These are phyloP conservation scores for Lupinus albus DNA, from an alignment of 306 rosid species.

Conservation along the genomic window DNA sequence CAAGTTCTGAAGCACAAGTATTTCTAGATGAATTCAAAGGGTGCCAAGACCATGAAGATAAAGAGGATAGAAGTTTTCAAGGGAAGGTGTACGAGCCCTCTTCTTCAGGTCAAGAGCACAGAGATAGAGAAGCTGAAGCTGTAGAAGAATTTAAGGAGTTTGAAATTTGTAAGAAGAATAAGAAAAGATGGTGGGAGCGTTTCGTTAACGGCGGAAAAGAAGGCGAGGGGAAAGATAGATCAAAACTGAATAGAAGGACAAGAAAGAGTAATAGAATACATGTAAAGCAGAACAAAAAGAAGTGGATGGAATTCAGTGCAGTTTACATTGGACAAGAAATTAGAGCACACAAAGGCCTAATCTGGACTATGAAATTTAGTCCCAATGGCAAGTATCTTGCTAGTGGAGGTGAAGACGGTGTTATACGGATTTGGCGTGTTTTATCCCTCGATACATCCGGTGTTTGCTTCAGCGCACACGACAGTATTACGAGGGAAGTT, in stretches of 20 bases:
- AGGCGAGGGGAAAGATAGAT: slow-evolving; percentile 32
- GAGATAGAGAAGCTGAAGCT: slow-evolving; percentile 40
- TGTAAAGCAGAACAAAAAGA: slow-evolving; percentile 60
- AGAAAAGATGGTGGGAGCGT: slow-evolving; percentile 63
- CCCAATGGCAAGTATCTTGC: slow-evolving; percentile 80
- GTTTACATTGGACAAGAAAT: slow-evolving; percentile 71
- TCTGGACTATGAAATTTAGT: slow-evolving; percentile 91
- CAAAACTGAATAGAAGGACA: slow-evolving; percentile 36
- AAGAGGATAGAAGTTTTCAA: slow-evolving; percentile 29
- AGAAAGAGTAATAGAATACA: slow-evolving; percentile 41
- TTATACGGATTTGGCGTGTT: slow-evolving; percentile 73
- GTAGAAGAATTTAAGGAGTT: slow-evolving; percentile 36
- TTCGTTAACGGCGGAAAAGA: slow-evolving; percentile 44
- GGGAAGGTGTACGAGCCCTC: slow-evolving; percentile 34
- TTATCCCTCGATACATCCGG: slow-evolving; percentile 45
- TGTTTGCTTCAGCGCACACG: slow-evolving; percentile 43
- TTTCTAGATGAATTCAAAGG: slow-evolving; percentile 33
- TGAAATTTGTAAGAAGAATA: slow-evolving; percentile 42
- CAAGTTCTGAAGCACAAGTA: slow-evolving; percentile 30
- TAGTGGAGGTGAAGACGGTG: slow-evolving; percentile 94
- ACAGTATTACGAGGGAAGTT: slow-evolving; percentile 36
- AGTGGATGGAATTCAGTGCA: slow-evolving; percentile 68
- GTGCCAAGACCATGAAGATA: slow-evolving; percentile 20
- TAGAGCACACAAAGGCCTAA: slow-evolving; percentile 73
- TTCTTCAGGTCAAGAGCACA: slow-evolving; percentile 33